A percentile compares a stretch with the other conserved stretches of the same genome.
These are phyloP conservation scores for Castanea mollissima DNA, from an alignment of 306 rosid genomes.

Conservation along the genomic window DNA sequence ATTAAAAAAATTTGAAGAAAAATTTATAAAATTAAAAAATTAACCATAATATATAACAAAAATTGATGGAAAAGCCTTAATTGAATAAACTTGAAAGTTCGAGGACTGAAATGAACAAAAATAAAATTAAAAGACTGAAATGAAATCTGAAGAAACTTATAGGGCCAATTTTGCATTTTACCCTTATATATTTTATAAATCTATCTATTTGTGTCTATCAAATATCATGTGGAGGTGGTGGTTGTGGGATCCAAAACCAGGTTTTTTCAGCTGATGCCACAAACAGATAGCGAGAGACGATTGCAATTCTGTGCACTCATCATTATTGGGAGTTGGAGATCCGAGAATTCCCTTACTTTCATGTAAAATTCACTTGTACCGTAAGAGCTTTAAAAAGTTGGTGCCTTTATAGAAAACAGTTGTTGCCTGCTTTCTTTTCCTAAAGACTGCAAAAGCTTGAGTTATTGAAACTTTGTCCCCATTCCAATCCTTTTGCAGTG, in stretches of 20 bases:
- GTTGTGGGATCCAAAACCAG: neutral
- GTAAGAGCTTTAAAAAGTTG: constrained; percentile 37
- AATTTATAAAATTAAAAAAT: too few species aligned
- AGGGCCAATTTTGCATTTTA: too few species aligned
- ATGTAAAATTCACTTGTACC: constrained; percentile 48
- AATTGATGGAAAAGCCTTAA: too few species aligned
- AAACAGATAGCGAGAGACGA: neutral
- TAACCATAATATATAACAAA: too few species aligned
- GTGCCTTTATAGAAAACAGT: constrained; percentile 30
- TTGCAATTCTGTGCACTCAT: constrained; percentile 31
- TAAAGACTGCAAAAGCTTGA: constrained; percentile 76
- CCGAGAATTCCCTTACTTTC: constrained; percentile 85
- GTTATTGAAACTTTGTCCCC: constrained; percentile 26
- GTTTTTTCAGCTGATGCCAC: neutral
- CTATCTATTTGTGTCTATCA: neutral
- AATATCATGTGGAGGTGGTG: neutral
- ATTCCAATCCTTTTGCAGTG: too few species aligned
- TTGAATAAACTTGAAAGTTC: too few species aligned
- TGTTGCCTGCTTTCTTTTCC: constrained; percentile 39
- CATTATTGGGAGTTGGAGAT: constrained; percentile 43
- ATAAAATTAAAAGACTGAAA: too few species aligned
- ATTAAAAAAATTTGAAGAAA: too few species aligned
- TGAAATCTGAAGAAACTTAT: too few species aligned
- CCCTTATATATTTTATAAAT: neutral
- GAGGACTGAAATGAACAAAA: too few species aligned